A percentile compares a stretch with the other conserved stretches of the same genome.
These are phyloP conservation scores for Verticillium nonalfalfae DNA, from an alignment of 2,329 filamentous ascomycete genomes.

Conservation along the genomic window DNA sequence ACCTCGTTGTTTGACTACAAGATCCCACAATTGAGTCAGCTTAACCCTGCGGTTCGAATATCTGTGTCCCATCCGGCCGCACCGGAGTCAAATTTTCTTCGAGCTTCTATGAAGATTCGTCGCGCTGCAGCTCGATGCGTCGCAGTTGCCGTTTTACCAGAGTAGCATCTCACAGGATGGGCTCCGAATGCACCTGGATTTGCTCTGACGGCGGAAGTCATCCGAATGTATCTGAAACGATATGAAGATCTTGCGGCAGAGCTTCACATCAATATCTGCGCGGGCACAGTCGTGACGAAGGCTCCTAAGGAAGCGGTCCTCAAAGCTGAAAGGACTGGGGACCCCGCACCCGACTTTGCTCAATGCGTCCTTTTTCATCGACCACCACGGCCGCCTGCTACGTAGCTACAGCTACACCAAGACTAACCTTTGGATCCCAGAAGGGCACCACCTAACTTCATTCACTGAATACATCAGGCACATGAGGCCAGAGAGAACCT, in stretches of 20 bases:
- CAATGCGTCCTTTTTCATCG: slow-evolving; percentile 47
- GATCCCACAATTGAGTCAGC: too few species aligned
- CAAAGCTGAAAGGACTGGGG: not conserved
- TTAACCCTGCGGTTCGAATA: too few species aligned
- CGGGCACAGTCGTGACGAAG: slow-evolving; percentile 59
- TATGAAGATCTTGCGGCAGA: slow-evolving; percentile 45
- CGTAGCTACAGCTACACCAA: slow-evolving; percentile 50
- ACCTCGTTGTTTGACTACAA: too few species aligned
- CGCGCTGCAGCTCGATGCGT: slow-evolving; percentile 4
- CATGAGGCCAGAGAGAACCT: not conserved
- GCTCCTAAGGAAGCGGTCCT: not conserved
- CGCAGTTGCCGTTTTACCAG: slow-evolving; percentile 4
- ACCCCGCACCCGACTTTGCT: not conserved
- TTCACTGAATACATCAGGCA: slow-evolving; percentile 15
- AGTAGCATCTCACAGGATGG: slow-evolving; percentile 9
- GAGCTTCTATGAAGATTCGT: slow-evolving; percentile 4
- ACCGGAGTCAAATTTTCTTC: slow-evolving; percentile 7
- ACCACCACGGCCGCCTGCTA: slow-evolving; percentile 35
- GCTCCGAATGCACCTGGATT: slow-evolving; percentile 4
- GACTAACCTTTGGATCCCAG: slow-evolving; percentile 49
- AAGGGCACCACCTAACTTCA: slow-evolving; percentile 37
- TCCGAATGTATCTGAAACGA: slow-evolving; percentile 34
- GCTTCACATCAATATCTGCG: slow-evolving; percentile 43
- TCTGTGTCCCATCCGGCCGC: too few species aligned
- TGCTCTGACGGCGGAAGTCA: slow-evolving; percentile 3